Evolutionary conservation across 352 stramenopile genomes (phyloP).

Genomic region (Phytophthora pini): DNA sequence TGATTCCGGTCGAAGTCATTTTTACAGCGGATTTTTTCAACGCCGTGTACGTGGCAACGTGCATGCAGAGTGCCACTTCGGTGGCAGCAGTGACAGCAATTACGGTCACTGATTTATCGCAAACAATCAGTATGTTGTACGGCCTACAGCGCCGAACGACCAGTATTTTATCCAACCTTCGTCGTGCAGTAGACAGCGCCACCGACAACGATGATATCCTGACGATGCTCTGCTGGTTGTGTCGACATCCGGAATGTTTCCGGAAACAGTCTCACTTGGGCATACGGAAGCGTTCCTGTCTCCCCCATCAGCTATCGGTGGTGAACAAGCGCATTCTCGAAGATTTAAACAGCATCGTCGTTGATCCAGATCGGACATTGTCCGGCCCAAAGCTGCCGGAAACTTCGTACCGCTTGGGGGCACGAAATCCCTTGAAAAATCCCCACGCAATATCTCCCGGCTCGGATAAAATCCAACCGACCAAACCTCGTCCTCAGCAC

Average conservation of each 20-base stretch:
- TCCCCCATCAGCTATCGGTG: slow-evolving; percentile 22
- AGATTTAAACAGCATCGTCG: slow-evolving; percentile 8
- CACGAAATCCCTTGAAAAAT: not conserved
- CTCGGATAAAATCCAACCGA: not conserved
- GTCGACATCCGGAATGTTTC: slow-evolving; percentile 18
- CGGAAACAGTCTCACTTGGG: slow-evolving; percentile 5
- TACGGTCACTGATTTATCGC: slow-evolving; percentile 29
- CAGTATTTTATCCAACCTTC: slow-evolving; percentile 11
- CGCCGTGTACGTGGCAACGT: slow-evolving; percentile 29
- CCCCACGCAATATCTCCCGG: not conserved
- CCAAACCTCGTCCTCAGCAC: not conserved
- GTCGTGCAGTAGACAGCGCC: not conserved
- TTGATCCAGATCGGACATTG: not conserved
- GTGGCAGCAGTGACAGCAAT: slow-evolving; percentile 12
- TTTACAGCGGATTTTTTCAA: slow-evolving; percentile 41
- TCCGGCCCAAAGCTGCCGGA: not conserved
- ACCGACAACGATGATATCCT: slow-evolving; percentile 12
- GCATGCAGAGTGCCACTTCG: slow-evolving; percentile 32
- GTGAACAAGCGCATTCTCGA: slow-evolving; percentile 12
- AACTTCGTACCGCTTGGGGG: no score
- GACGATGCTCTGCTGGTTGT: slow-evolving; percentile 18
- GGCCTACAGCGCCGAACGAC: slow-evolving; percentile 10
- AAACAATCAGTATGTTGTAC: slow-evolving; percentile 24
- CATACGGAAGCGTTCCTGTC: slow-evolving; percentile 17
- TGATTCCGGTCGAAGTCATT: slow-evolving; percentile 28